Evolutionary conservation across 495 filamentous ascomycete species (phyloP), one percentile per base, ranked within the genome.

Genomic region (Astrocystis sublimbata): DNA sequence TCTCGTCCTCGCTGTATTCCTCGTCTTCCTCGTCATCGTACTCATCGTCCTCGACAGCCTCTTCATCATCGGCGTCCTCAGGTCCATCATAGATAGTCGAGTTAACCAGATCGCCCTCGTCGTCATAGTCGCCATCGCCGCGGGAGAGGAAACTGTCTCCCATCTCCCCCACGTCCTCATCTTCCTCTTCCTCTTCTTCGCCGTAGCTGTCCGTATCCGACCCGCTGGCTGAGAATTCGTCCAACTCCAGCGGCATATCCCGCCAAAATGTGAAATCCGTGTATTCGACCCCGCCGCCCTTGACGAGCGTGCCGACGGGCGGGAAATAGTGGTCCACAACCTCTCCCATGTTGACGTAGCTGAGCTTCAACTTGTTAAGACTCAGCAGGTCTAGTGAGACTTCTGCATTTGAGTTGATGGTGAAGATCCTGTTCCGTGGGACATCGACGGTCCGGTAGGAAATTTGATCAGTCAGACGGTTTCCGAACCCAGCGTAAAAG

Each of bases 251-350:
- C 10, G 89, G 87, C 7, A 81, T 79, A 41, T 94, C 89, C 53
- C 92, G 78, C 92, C 92, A 96, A 70, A 91, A 96, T 33, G 85
- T 90, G 68, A 96, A 96, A 69, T 96, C 92, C 2, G 92, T 96
- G 67, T 87, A 96, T 40, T 92, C 89, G 71, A 96, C 92, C 45
- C 88, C 91, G 38, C 89, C 90, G 50, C 86, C 85, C 60, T 88
- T 88, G 12, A 94, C 85, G 10, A 92, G 80, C 36, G 88, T 83
- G 67, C 85, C 88, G 30, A 90, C 84, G 15, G 92, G 88, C 13
- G 94, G 94, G 73, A 98, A 98, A 78, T 96, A 97, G 75, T 98
- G 94, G 71, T 98, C 93, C 12, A 98, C 88, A 26, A 98, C 83
- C 74, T 97, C 94, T 57, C 88, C 85, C 91, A 98, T 99, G 56